Conservation (phyloP, 345 rosid genomes). For the Mangifera indica region DNA sequence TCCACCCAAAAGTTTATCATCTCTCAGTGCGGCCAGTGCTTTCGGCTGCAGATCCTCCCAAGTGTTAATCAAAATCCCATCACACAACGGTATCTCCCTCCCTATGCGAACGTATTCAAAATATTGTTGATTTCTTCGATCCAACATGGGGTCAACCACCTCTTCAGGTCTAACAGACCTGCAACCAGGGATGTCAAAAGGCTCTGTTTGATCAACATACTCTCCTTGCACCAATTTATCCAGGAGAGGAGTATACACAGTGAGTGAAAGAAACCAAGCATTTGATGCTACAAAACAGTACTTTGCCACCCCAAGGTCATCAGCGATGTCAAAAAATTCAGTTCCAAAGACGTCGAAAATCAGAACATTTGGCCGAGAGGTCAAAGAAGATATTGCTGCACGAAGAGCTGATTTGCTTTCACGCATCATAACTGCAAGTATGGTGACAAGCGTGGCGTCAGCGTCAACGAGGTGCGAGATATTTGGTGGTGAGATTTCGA, state of each 20-base stretch:
- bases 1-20: conserved; percentile 15
- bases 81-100: conserved; percentile 35
- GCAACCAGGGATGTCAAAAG: conserved; percentile 54
- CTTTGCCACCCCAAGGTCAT: conserved; percentile 47
- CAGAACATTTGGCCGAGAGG: conserved; percentile 29
- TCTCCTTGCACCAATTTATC: conserved; percentile 25
- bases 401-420: conserved; percentile 21
- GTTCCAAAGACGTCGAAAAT: conserved; percentile 51
- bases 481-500: conserved; percentile 25
- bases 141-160: conserved; percentile 29
- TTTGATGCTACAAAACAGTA: conserved; percentile 40
- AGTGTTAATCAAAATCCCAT: conserved; percentile 59
- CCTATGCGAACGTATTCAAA: too few species aligned
- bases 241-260: conserved; percentile 26
- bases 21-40: conserved; percentile 28
- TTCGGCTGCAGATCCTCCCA: conserved; percentile 45
- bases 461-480: conserved; percentile 24
- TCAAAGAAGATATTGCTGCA: conserved; percentile 17
- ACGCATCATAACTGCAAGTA: conserved; percentile 19
- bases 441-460: background rate
- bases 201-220: conserved; percentile 19
- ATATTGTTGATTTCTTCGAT: background rate
- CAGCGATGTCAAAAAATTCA: conserved; percentile 41
- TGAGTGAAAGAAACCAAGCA: conserved; percentile 45
- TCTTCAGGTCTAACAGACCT: conserved; percentile 45